Evolutionary conservation across 495 filamentous ascomycete species (phyloP), one percentile per base, ranked within the genome.

Genomic region (Sordaria brevicollis): DNA sequence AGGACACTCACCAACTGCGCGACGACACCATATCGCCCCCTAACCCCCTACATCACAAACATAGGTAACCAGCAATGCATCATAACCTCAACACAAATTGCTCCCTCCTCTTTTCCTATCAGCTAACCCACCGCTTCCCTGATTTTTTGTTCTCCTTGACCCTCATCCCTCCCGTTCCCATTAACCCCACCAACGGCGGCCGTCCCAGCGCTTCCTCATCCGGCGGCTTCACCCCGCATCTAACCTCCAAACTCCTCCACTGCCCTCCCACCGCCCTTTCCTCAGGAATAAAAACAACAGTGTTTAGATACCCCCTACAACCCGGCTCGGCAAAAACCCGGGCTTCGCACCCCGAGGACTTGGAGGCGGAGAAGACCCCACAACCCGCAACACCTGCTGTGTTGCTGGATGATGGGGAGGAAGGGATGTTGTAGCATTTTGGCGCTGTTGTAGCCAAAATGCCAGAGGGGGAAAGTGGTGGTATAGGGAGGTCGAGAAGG

Each of bases 281-380:
- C 71, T 82, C 80, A 3, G 79, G 79, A 2, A 76, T 71, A 35
- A 83, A 83, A 3, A 83, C 81, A 34, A 79, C 81, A 5, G 81
- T 75, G 57, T 82, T 83, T 38, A 78, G 67, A 62, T 77, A 83
- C 66, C 74, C 73, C 15, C 69, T 36, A 43, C 81, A 83, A 10
- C 75, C 74, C 2, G 70, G 72, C 70, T 83, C 79, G 43, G 75
- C 74, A 37, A 83, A 83, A n/a, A 83, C 65, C 35, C 76, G 75
- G 31, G 77, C 81, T 71, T 82, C 73, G 68, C 81, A 83, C 2
- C 81, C 80, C 41, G 78, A 77, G 7, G 73, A 74, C 69, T 78
- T 78, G 62, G 76, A 79, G 54, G 75, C 80, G 9, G 78, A 25
- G 57, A 83, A 83, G 31, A 41, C 75, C 17, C 71, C 81, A 69